These are phyloP conservation scores for Pythium grandisporangium DNA, from an alignment of 352 stramenopile genomes.

Conservation along the genomic window DNA sequence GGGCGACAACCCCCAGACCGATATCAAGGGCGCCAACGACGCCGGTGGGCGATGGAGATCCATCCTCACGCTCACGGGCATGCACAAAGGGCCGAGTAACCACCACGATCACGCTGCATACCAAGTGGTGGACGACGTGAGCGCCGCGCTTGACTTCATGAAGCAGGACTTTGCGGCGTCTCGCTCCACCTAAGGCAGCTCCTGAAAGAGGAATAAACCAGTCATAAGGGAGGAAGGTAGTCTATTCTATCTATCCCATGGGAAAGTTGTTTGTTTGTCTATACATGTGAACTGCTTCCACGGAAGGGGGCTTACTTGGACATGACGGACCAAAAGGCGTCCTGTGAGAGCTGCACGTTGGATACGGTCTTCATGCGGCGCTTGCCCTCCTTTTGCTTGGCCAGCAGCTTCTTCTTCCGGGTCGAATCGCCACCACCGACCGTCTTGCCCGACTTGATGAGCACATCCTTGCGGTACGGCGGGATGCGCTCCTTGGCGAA, in stretches of 20 bases:
- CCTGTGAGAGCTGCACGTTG: slow-evolving; percentile 95
- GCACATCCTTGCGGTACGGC: slow-evolving; percentile 95
- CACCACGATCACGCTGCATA: slow-evolving; percentile 56
- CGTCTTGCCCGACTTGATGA: slow-evolving; percentile 93
- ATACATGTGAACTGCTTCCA: too few relatives aligned
- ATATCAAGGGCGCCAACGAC: slow-evolving; percentile 74
- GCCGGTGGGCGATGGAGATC: slow-evolving; percentile 74
- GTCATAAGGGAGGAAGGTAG: neutral
- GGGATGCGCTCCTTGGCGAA: slow-evolving; percentile 96
- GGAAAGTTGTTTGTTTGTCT: too few relatives aligned
- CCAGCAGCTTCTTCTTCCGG: slow-evolving; percentile 98
- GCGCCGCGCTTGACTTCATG: slow-evolving; percentile 62
- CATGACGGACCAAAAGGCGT: slow-evolving; percentile 97
- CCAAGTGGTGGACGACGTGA: slow-evolving; percentile 63
- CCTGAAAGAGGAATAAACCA: neutral
- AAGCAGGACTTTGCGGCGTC: slow-evolving; percentile 52
- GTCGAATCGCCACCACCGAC: slow-evolving; percentile 96
- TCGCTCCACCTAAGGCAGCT: neutral
- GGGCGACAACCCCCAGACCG: slow-evolving; percentile 75
- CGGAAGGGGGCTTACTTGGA: slow-evolving; percentile 53
- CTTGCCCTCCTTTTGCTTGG: slow-evolving; percentile 99
- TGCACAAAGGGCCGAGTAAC: slow-evolving; percentile 66
- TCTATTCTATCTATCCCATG: neutral
- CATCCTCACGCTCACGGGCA: slow-evolving; percentile 76
- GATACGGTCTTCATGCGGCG: slow-evolving; percentile 94